These are phyloP conservation scores for Microstroma glucosiphilum DNA, from an alignment of 1,284 basidiomycete species.

Conservation along the genomic window DNA sequence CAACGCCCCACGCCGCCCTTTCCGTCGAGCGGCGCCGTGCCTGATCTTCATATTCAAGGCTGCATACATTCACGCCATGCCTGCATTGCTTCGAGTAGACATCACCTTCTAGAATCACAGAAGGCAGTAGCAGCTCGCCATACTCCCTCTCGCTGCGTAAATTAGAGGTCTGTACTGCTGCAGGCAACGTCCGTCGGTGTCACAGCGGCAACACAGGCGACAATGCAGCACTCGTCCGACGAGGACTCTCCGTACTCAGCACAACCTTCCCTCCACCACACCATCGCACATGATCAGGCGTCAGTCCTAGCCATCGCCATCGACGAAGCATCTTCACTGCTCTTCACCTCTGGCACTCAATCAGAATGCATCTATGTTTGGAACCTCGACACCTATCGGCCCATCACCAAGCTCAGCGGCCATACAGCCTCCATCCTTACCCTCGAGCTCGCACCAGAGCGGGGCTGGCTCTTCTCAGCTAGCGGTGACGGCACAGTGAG, in stretches of 20 bases:
- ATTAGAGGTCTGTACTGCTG: no score
- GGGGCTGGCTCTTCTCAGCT: slow-evolving; percentile 33
- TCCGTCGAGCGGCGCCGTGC: no score
- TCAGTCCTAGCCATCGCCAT: slow-evolving; percentile 15
- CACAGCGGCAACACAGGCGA: no score
- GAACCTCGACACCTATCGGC: slow-evolving; percentile 27
- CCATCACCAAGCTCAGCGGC: slow-evolving; percentile 53
- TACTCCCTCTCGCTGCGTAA: no score
- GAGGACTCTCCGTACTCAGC: neutral
- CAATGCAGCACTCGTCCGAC: no score
- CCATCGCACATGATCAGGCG: neutral
- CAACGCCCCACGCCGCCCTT: no score
- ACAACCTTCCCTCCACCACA: slow-evolving; percentile 2
- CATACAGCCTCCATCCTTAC: slow-evolving; percentile 80
- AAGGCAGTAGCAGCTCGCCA: no score
- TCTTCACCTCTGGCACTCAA: neutral
- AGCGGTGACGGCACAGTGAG: slow-evolving; percentile 51
- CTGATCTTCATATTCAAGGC: no score
- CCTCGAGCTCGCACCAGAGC: slow-evolving; percentile 66
- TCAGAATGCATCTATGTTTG: slow-evolving; percentile 22
- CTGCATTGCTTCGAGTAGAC: no score
- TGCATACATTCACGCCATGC: no score
- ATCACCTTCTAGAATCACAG: no score
- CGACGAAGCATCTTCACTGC: slow-evolving; percentile 4
- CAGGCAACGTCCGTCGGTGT: no score